phyloP scores from a whole-genome alignment of 768 basidiomycete species.

The Russula ochroleuca region DNA sequence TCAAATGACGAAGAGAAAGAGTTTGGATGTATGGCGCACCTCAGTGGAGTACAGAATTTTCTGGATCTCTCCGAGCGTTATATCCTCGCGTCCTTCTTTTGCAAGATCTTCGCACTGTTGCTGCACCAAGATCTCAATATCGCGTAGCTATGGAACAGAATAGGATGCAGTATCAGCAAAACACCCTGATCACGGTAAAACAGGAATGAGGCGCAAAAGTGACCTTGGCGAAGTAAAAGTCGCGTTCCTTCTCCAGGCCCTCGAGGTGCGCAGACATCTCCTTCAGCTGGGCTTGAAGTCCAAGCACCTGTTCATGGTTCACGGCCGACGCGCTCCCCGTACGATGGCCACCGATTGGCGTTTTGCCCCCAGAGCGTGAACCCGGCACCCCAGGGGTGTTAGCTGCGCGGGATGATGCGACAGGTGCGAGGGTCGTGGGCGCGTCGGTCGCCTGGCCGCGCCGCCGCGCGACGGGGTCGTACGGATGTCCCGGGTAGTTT shows the following conservation, averaged over 20 bases:
- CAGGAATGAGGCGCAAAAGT: constrained; percentile 23
- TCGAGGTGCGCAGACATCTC: constrained; percentile 82
- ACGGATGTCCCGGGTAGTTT: constrained; percentile 82
- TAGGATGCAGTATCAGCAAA: not conserved
- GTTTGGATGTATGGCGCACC: constrained; percentile 45
- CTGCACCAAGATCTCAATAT: constrained; percentile 93
- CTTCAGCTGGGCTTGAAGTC: constrained; percentile 69
- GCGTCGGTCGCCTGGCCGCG: constrained; percentile 73
- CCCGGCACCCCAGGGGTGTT: constrained; percentile 35
- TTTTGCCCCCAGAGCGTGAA: constrained; percentile 59
- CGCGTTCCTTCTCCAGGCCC: constrained; percentile 92
- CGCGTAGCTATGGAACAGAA: constrained; percentile 64
- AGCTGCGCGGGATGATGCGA: constrained; percentile 37
- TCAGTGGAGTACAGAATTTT: constrained; percentile 93
- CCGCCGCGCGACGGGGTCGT: constrained; percentile 79
- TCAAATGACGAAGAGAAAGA: constrained; percentile 7
- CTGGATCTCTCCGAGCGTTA: constrained; percentile 73
- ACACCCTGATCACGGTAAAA: not conserved
- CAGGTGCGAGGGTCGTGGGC: constrained; percentile 73
- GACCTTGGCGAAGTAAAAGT: constrained; percentile 99
- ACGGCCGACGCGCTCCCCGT: constrained; percentile 52
- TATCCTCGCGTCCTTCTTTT: constrained; percentile 51
- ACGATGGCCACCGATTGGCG: constrained; percentile 67
- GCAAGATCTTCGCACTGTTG: constrained; percentile 65
- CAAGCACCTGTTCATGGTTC: constrained; percentile 61